Conservation (phyloP, 2,329 filamentous ascomycete species). For the Scorias spongiosa region DNA sequence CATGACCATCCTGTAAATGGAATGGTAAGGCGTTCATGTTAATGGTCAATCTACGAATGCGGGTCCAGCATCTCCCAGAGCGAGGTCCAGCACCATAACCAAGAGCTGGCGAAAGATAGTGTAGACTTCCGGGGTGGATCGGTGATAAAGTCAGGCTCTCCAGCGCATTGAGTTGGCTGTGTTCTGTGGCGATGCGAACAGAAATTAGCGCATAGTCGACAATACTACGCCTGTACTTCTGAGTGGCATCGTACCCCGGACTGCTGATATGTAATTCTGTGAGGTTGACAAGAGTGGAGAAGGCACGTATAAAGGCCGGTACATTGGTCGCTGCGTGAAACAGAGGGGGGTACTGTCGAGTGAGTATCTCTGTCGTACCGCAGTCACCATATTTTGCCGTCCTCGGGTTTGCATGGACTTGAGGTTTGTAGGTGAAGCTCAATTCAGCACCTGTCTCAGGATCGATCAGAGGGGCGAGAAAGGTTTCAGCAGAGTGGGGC, state of each 20-base stretch:
- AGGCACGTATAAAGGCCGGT: constrained; percentile 62
- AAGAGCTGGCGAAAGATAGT: constrained; percentile 59
- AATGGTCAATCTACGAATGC: constrained; percentile 60
- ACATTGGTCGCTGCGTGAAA: constrained; percentile 86
- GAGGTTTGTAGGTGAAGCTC: constrained; percentile 67
- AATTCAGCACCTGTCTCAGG: constrained; percentile 62
- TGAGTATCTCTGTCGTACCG: constrained; percentile 66
- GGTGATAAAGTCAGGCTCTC: constrained; percentile 55
- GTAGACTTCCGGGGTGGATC: constrained; percentile 60
- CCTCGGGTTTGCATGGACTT: constrained; percentile 41
- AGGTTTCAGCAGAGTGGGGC: constrained; percentile 62
- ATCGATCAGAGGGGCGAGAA: constrained; percentile 71
- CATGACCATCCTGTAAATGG: constrained; percentile 23
- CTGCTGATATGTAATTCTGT: constrained; percentile 63
- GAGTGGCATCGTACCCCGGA: constrained; percentile 49
- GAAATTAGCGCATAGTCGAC: constrained; percentile 86
- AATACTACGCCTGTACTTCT: constrained; percentile 58
- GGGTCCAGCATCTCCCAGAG: constrained; percentile 57
- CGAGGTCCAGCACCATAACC: constrained; percentile 63
- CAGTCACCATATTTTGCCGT: constrained; percentile 65
- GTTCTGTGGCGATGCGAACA: constrained; percentile 67
- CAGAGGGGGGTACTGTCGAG: constrained; percentile 73
- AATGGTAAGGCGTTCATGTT: constrained; percentile 42
- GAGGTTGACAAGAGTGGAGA: constrained; percentile 54
- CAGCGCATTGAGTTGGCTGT: constrained; percentile 49